Percentiles rank a stretch among this genome's conserved stretches.
phyloP scores from a whole-genome alignment of 2,329 filamentous ascomycete genomes.

The Penicillium griseofulvum region DNA sequence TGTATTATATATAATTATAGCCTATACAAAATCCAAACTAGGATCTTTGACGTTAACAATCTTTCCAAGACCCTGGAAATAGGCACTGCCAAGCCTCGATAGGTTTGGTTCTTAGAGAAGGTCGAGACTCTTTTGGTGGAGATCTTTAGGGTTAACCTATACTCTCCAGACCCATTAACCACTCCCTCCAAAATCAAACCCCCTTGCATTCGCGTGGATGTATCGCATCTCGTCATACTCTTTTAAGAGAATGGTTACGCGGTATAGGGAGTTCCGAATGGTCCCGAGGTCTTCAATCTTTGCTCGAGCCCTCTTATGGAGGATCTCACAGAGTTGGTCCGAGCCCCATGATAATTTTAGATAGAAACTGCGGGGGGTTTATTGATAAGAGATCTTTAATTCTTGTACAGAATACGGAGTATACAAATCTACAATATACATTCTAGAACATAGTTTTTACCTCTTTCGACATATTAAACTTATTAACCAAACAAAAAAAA shows the following conservation, averaged over 20 bases:
- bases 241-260: slow-evolving; percentile 18
- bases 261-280: slow-evolving; percentile 24
- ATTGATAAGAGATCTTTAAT: slow-evolving; percentile 2
- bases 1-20: too few relatives aligned
- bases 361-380: neutral
- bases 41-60: slow-evolving; percentile 19
- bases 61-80: slow-evolving; percentile 9
- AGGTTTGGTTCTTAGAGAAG: slow-evolving; percentile 13
- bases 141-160: slow-evolving; percentile 6
- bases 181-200: neutral
- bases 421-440: neutral
- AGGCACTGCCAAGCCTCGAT: slow-evolving; percentile 1
- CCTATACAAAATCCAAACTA: too few relatives aligned
- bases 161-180: neutral
- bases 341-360: slow-evolving; percentile 5
- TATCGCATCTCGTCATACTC: slow-evolving; percentile 23
- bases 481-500: neutral
- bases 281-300: slow-evolving; percentile 9
- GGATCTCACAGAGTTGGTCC: slow-evolving; percentile 3
- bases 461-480: neutral
- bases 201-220: slow-evolving; percentile 25
- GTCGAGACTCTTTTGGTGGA: slow-evolving; percentile 15
- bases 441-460: neutral
- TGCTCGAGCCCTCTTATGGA: slow-evolving; percentile 8
- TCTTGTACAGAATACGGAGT: neutral